A percentile compares a stretch with the other conserved stretches of the same genome.
Evolutionary conservation across 169 alveolate species (phyloP).

Genomic region (Eimeria necatrix): DNA sequence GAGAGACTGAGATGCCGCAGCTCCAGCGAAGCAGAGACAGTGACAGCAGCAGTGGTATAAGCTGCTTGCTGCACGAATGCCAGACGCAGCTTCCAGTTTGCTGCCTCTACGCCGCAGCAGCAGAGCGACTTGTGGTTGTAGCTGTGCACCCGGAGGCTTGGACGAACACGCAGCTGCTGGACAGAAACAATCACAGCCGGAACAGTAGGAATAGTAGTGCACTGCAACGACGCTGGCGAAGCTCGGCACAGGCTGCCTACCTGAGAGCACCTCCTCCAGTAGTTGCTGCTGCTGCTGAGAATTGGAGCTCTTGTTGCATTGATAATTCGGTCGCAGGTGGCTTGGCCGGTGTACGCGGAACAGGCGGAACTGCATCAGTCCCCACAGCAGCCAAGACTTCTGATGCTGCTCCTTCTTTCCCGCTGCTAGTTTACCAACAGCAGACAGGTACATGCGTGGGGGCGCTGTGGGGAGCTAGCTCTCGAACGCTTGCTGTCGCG

Average conservation of each 20-base stretch:
- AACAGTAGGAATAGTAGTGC: not conserved
- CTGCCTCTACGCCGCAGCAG: constrained; percentile 27
- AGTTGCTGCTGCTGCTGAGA: not conserved
- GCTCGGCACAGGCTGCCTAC: not conserved
- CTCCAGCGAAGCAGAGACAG: not conserved
- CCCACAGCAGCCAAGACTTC: constrained; percentile 15
- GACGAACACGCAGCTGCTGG: not conserved
- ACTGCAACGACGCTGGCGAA: not conserved
- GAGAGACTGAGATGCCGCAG: constrained; percentile 22
- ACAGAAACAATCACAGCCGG: not conserved
- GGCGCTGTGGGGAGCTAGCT: constrained; percentile 37
- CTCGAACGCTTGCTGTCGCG: constrained; percentile 60
- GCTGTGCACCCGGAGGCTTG: constrained; percentile 62
- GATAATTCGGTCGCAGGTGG: not conserved
- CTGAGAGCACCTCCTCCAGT: constrained; percentile 14
- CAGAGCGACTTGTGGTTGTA: constrained; percentile 44
- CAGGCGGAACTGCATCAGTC: not conserved
- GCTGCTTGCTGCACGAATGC: not conserved
- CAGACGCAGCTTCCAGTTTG: constrained; percentile 49
- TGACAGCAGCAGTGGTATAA: not conserved
- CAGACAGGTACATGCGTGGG: constrained; percentile 37
- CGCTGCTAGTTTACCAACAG: constrained; percentile 41
- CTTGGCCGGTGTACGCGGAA: not conserved
- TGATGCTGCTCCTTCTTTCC: constrained; percentile 17
- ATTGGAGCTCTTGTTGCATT: not conserved